These are phyloP conservation scores for Candida methanosorbosa DNA, from an alignment of 805 yeast genomes.

Conservation along the genomic window DNA sequence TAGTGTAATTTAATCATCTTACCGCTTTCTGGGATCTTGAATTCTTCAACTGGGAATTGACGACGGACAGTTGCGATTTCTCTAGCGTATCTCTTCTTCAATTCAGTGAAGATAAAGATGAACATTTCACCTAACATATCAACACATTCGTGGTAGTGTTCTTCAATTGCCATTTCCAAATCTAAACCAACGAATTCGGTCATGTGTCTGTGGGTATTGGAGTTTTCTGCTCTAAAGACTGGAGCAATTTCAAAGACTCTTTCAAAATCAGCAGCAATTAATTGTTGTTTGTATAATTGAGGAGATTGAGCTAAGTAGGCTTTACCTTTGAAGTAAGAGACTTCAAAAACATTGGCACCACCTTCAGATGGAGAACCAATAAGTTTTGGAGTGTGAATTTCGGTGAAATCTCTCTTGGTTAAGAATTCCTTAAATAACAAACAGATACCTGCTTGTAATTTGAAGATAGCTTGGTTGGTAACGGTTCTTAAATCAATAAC, in stretches of 20 bases:
- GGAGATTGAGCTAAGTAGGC: slow-evolving; percentile 98
- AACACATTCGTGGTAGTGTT: slow-evolving; percentile 90
- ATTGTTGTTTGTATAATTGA: slow-evolving; percentile 94
- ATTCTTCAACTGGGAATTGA: slow-evolving; percentile 97
- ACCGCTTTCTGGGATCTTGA: slow-evolving; percentile 87
- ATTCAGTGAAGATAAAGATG: slow-evolving; percentile 78
- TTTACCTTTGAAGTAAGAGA: slow-evolving; percentile 82
- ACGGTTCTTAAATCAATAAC: slow-evolving; percentile 95
- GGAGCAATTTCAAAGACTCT: slow-evolving; percentile 95
- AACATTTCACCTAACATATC: slow-evolving; percentile 55
- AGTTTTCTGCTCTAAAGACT: slow-evolving; percentile 98
- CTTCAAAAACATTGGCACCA: slow-evolving; percentile 94
- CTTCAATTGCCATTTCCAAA: slow-evolving; percentile 96
- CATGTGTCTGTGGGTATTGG: slow-evolving; percentile 98
- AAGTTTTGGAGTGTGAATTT: slow-evolving; percentile 93
- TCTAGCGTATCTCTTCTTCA: slow-evolving; percentile 66
- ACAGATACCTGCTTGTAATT: slow-evolving; percentile 85
- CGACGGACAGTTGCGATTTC: slow-evolving; percentile 87
- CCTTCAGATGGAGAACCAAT: slow-evolving; percentile 96
- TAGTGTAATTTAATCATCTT: slow-evolving; percentile 85
- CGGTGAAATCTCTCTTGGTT: slow-evolving; percentile 59
- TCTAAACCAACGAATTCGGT: slow-evolving; percentile 97
- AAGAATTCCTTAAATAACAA: slow-evolving; percentile 85
- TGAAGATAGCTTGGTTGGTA: slow-evolving; percentile 96
- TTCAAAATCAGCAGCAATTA: slow-evolving; percentile 97